These are phyloP conservation scores for Serpula lacrymans DNA, from an alignment of 768 basidiomycete genomes.

Conservation along the genomic window DNA sequence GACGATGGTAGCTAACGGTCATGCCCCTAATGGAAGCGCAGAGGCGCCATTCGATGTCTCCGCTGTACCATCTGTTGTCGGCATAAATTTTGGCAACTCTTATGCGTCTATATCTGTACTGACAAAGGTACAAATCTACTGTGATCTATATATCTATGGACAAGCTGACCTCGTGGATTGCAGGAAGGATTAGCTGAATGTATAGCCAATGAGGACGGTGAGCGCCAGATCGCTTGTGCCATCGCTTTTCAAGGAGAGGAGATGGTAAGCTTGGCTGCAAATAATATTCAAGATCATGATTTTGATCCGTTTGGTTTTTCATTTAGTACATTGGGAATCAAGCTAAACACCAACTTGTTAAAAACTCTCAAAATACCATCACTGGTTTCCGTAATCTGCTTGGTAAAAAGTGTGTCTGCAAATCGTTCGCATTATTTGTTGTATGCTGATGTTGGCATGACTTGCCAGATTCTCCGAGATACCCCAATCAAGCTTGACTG, in stretches of 20 bases:
- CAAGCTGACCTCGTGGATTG: neutral
- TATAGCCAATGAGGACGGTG: constrained; percentile 98
- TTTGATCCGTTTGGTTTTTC: constrained; percentile 8
- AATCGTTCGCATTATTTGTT: neutral
- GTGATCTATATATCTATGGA: neutral
- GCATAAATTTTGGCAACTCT: constrained; percentile 95
- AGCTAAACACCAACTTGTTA: constrained; percentile 91
- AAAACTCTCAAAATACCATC: constrained; percentile 92
- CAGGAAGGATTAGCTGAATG: constrained; percentile 91
- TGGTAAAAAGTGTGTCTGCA: constrained; percentile 72
- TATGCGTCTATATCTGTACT: constrained; percentile 95
- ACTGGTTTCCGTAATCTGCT: constrained; percentile 91
- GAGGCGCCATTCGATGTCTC: constrained; percentile 35
- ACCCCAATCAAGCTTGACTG: constrained; percentile 44
- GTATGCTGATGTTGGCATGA: neutral
- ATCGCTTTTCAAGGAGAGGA: constrained; percentile 90
- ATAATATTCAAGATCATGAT: constrained; percentile 6
- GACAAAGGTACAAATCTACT: constrained; percentile 83
- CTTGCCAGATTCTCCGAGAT: constrained; percentile 71
- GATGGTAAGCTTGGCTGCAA: constrained; percentile 53
- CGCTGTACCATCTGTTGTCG: constrained; percentile 61
- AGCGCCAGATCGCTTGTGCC: constrained; percentile 95
- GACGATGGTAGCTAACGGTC: constrained; percentile 39
- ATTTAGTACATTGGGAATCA: constrained; percentile 92
- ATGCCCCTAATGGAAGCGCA: constrained; percentile 50